These are phyloP conservation scores for Pezicula neosporulosa DNA, from an alignment of 2,329 filamentous ascomycete genomes.

Conservation along the genomic window DNA sequence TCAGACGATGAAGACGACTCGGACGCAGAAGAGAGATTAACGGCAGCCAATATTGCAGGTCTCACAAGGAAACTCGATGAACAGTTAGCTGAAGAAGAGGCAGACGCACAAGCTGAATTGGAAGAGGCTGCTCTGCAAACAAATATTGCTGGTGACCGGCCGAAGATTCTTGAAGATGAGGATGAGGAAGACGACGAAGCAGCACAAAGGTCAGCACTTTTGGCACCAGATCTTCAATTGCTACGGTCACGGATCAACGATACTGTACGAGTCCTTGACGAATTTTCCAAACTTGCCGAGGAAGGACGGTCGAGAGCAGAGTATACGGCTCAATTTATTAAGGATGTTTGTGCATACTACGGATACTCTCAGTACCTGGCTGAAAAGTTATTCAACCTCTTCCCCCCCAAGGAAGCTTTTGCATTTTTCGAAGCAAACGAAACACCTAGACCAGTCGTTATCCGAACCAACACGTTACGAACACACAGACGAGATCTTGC, in stretches of 20 bases:
- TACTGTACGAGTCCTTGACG: constrained; percentile 85
- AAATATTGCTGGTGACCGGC: constrained; percentile 79
- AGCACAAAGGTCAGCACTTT: constrained; percentile 55
- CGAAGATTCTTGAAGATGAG: constrained; percentile 61
- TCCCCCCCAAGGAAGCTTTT: constrained; percentile 89
- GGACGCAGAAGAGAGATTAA: constrained; percentile 85
- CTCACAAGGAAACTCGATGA: constrained; percentile 81
- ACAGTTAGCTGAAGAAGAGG: constrained; percentile 72
- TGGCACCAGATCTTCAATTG: constrained; percentile 88
- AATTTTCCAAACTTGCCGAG: constrained; percentile 79
- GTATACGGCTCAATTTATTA: constrained; percentile 81
- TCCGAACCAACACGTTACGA: constrained; percentile 92
- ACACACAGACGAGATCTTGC: constrained; percentile 76
- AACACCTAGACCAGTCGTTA: constrained; percentile 86
- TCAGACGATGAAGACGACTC: constrained; percentile 92
- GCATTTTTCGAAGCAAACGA: constrained; percentile 99
- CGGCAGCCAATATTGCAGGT: constrained; percentile 93
- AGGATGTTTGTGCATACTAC: constrained; percentile 95
- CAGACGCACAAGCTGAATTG: constrained; percentile 80
- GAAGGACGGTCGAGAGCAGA: constrained; percentile 79
- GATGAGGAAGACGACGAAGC: constrained; percentile 59
- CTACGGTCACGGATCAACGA: constrained; percentile 88
- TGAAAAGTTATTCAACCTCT: constrained; percentile 90
- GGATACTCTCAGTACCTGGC: constrained; percentile 94
- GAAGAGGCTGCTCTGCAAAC: constrained; percentile 85